Percentiles rank a stretch among this genome's conserved stretches.
Conservation (phyloP, 192 early-diverging fungal species). For the Hyaloraphidium curvatum region DNA sequence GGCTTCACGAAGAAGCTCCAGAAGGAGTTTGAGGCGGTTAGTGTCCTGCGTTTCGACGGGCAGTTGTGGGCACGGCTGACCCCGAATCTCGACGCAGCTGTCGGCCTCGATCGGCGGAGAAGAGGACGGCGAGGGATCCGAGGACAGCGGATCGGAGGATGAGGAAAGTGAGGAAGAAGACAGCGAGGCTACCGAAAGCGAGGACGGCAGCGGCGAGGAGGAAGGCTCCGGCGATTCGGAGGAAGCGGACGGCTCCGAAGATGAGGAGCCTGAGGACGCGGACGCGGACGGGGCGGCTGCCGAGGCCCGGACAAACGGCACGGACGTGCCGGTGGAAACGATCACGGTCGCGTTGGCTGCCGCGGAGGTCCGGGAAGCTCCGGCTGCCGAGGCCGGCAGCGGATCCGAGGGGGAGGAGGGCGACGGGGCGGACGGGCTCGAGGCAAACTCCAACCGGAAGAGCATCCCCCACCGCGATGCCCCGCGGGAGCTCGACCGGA, state of each 20-base stretch:
- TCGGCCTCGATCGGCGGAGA: no score
- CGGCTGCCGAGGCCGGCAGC: no score
- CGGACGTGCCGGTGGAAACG: no score
- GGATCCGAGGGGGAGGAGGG: no score
- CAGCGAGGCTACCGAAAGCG: no score
- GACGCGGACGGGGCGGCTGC: neutral
- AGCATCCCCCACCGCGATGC: no score
- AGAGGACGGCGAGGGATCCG: conserved; percentile 12
- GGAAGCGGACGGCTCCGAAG: neutral
- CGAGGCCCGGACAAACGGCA: neutral
- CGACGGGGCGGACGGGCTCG: no score
- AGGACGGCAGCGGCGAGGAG: conserved; percentile 10
- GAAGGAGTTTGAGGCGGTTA: conserved; percentile 60
- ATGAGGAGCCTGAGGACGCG: neutral
- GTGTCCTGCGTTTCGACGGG: conserved; percentile 6
- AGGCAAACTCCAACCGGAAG: no score
- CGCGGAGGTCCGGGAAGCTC: no score
- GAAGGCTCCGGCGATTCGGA: conserved; percentile 9
- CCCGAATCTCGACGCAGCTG: conserved; percentile 5
- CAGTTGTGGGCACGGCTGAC: conserved; percentile 1
- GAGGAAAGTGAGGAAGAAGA: conserved; percentile 10
- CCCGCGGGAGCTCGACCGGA: no score
- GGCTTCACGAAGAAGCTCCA: conserved; percentile 88
- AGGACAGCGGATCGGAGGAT: conserved; percentile 8
- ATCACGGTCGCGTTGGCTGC: no score